Percentiles rank a stretch among this genome's conserved stretches.
These are phyloP conservation scores for Sporobolomyces pararoseus DNA, from an alignment of 768 basidiomycete genomes.

Conservation along the genomic window DNA sequence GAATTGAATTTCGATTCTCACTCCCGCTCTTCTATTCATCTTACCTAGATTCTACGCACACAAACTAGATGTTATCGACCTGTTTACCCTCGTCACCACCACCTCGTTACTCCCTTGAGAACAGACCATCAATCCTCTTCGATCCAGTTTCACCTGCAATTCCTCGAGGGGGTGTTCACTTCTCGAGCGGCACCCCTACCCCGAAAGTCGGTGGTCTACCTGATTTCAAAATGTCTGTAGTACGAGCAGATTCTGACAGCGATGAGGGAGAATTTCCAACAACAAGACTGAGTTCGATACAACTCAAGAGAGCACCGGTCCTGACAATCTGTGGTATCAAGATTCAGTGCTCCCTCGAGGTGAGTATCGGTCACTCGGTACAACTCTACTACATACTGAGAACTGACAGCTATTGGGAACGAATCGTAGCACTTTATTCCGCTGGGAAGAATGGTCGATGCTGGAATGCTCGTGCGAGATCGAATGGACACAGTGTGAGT, in stretches of 20 bases:
- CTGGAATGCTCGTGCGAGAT: constrained; percentile 2
- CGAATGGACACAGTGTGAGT: constrained; percentile 12
- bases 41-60: no score
- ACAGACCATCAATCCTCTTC: neutral
- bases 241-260: no score
- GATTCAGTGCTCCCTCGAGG: neutral
- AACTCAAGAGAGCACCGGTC: neutral
- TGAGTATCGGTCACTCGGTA: neutral
- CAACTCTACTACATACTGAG: no score
- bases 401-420: no score
- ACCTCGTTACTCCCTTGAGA: neutral
- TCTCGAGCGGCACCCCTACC: no score
- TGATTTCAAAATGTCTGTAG: no score
- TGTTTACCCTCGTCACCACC: constrained; percentile 2
- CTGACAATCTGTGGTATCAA: constrained; percentile 7
- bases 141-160: no score
- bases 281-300: neutral
- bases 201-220: no score
- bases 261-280: no score
- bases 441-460: neutral
- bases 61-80: neutral
- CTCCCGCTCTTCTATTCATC: no score
- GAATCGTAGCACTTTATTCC: constrained; percentile 1
- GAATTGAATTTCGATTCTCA: no score
- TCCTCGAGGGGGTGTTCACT: no score